phyloP scores from a whole-genome alignment of 2,329 filamentous ascomycete species.

The Coniochaeta ligniaria region DNA sequence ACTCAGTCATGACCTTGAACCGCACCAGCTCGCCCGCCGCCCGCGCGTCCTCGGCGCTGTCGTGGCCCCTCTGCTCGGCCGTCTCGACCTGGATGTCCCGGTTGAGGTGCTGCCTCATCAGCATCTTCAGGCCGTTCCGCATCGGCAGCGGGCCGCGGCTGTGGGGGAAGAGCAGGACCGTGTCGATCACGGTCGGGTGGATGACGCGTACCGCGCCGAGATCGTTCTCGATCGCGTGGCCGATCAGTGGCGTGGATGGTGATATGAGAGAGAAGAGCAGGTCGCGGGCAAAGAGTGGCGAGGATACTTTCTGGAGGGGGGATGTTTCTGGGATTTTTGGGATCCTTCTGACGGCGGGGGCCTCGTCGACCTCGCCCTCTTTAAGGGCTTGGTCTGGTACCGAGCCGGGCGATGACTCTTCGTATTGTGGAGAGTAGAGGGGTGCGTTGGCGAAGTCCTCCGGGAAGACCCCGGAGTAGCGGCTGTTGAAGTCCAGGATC shows the following conservation, averaged over 20 bases:
- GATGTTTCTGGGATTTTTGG: slow-evolving; percentile 10
- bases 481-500: slow-evolving; percentile 83
- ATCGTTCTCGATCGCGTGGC: slow-evolving; percentile 93
- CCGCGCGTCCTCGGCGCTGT: slow-evolving; percentile 85
- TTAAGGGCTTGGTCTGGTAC: slow-evolving; percentile 14
- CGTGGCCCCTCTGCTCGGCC: slow-evolving; percentile 58
- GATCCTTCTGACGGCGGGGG: slow-evolving; percentile 15
- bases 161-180: slow-evolving; percentile 77
- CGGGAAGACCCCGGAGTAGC: slow-evolving; percentile 79
- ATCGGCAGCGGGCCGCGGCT: slow-evolving; percentile 62
- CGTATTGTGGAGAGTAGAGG: slow-evolving; percentile 5
- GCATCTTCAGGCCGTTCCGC: slow-evolving; percentile 67
- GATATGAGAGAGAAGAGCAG: slow-evolving; percentile 71
- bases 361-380: slow-evolving; percentile 15
- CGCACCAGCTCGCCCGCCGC: slow-evolving; percentile 83
- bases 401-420: slow-evolving; percentile 34
- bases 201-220: slow-evolving; percentile 79
- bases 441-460: slow-evolving; percentile 65
- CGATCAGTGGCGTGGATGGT: slow-evolving; percentile 75
- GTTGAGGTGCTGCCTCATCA: slow-evolving; percentile 64
- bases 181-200: slow-evolving; percentile 81
- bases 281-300: slow-evolving; percentile 65
- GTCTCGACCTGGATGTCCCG: slow-evolving; percentile 71
- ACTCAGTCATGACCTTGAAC: slow-evolving; percentile 61
- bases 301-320: slow-evolving; percentile 65